Evolutionary conservation across 306 rosid species (phyloP), one percentile per base, ranked within the genome.

Genomic region (Cucurbita moschata): DNA sequence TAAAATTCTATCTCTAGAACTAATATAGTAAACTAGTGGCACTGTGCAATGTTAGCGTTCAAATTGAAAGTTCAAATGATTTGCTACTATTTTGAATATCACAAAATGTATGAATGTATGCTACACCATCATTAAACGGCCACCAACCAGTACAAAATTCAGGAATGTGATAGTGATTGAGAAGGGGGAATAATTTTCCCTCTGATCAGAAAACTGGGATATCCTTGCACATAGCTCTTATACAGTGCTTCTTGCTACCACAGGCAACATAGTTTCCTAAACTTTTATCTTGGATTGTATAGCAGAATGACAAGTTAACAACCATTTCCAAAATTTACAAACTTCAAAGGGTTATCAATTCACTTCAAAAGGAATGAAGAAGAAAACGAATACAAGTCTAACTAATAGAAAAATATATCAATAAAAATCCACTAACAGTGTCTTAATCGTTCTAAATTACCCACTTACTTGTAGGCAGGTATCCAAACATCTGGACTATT

Each of bases 401-500:
- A 42, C 52, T 4, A 42, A 26, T 66, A 66, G 35, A 66, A 21
- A 67, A 21, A 7, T 21, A 67, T 67, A 23, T 21, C 72, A 67
- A 67, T 11, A 68, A 73, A 47, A 40, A 38, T 43, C 75, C 21
- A 69, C 18, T 62, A 59, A 74, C 50, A 19, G 43, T 7, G 18
- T 49, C 35, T 30, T 30, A 30, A 62, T 63, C 44, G 70, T 38
- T 65, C 69, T 51, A 54, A 71, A 79, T 78, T 63, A 46, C 50
- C 56, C 72, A 49, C 97, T 83, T 83, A 94, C 99, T 89, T 94
- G 96, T 94, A 94, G 62, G 99, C 99, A 80, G 96, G 99, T 81
- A 89, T 85, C 99, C 99, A 94, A 77, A 94, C 99, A 84, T 94
- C 92, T 57, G 99, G 99, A 83, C 83, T 94, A 84, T 94, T 94